These are phyloP conservation scores for Clathrus columnatus DNA, from an alignment of 768 basidiomycete species.

Conservation along the genomic window DNA sequence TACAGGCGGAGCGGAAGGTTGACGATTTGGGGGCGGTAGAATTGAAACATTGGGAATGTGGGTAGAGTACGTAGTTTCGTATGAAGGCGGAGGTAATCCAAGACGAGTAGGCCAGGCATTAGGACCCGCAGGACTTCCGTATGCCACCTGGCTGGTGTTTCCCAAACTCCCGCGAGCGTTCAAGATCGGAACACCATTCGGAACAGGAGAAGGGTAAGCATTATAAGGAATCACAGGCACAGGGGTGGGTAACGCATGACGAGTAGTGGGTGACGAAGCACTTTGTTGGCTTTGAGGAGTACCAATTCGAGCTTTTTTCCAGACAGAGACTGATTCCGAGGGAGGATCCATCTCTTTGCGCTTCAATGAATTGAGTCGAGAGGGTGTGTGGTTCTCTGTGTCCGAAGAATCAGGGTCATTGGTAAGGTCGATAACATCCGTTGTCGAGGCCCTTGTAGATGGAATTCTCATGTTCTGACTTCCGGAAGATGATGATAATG, in stretches of 20 bases:
- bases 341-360: conserved; percentile 30
- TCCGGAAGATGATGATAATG: conserved; percentile 21
- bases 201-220: neutral
- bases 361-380: conserved; percentile 16
- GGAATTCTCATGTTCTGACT: conserved; percentile 7
- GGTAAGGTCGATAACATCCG: conserved; percentile 77
- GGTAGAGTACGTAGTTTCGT: neutral
- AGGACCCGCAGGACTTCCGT: neutral
- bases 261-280: neutral
- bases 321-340: conserved; percentile 15
- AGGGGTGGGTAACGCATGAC: neutral
- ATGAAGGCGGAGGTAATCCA: neutral
- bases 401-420: conserved; percentile 47
- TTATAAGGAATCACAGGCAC: neutral
- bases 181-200: neutral
- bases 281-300: neutral
- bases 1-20: neutral
- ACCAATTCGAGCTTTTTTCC: conserved; percentile 2
- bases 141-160: neutral
- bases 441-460: conserved; percentile 21
- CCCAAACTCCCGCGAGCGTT: neutral
- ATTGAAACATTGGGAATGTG: neutral
- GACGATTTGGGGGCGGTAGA: neutral
- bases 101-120: neutral
- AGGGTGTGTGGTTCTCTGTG: conserved; percentile 43